These are phyloP conservation scores for Tanacetum coccineum DNA, from an alignment of 129 eudicot genomes.

Conservation along the genomic window DNA sequence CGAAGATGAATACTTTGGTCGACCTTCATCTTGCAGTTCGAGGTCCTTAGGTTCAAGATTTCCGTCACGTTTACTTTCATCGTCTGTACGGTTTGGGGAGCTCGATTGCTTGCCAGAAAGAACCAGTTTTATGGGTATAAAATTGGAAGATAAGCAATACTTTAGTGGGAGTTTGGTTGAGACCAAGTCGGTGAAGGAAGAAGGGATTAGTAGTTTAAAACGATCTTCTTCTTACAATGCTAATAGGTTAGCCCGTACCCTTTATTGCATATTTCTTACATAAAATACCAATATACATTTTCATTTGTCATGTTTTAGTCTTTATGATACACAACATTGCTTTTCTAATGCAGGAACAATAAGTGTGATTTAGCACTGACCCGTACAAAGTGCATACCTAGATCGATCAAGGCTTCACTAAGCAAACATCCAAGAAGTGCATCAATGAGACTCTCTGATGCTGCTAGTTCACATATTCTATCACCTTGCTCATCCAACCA, in stretches of 20 bases:
- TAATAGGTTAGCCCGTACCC: constrained; percentile 40
- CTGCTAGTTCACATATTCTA: neutral
- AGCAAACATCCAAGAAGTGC: constrained; percentile 5
- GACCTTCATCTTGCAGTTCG: constrained; percentile 55
- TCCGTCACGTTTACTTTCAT: constrained; percentile 59
- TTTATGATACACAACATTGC: neutral
- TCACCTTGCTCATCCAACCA: constrained; percentile 6
- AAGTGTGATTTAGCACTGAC: constrained; percentile 37
- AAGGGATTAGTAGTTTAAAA: constrained; percentile 43
- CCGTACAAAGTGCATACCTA: constrained; percentile 42
- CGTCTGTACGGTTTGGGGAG: constrained; percentile 55
- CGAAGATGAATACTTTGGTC: constrained; percentile 59
- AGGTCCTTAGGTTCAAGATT: constrained; percentile 49
- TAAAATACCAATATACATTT: too few relatives aligned
- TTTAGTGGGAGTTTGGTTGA: constrained; percentile 27
- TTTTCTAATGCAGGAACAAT: constrained; percentile 32
- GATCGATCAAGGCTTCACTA: constrained; percentile 3
- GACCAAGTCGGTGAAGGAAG: constrained; percentile 33
- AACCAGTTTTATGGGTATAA: neutral
- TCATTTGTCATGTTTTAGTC: neutral
- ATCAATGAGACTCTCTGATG: constrained; percentile 5
- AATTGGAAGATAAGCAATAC: constrained; percentile 42
- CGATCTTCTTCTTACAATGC: constrained; percentile 64
- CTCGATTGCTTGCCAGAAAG: constrained; percentile 55
- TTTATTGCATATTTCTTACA: too few relatives aligned